A percentile compares a stretch with the other conserved stretches of the same genome.
These are phyloP conservation scores for Corymbia calophylla DNA, from an alignment of 441 rosid genomes.

Conservation along the genomic window DNA sequence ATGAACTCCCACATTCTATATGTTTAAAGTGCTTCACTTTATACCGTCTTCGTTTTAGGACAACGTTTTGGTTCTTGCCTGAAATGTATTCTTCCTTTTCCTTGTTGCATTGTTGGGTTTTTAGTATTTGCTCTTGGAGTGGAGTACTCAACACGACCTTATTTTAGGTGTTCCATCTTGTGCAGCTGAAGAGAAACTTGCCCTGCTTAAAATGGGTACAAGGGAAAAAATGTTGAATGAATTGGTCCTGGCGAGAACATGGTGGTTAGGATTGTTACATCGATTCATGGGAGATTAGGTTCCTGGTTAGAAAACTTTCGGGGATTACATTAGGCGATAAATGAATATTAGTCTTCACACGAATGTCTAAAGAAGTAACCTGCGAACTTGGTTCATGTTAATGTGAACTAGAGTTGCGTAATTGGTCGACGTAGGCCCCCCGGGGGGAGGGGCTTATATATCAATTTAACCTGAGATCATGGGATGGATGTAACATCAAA, in stretches of 20 bases:
- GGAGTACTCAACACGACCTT: neutral
- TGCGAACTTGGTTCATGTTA: neutral
- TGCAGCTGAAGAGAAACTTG: neutral
- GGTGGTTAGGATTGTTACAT: neutral
- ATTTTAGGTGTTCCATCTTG: neutral
- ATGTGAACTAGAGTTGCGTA: neutral
- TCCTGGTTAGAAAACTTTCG: neutral
- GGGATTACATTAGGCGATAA: neutral
- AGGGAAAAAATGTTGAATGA: neutral
- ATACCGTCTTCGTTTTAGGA: neutral
- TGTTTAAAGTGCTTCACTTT: neutral
- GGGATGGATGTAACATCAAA: neutral
- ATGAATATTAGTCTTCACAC: neutral
- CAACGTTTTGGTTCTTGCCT: neutral
- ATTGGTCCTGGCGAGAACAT: neutral
- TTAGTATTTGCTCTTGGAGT: neutral
- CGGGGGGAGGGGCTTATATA: too few species aligned
- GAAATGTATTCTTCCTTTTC: neutral
- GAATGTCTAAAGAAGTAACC: neutral
- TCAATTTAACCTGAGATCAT: neutral
- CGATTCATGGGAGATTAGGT: neutral
- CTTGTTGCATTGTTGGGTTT: neutral
- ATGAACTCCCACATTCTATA: neutral
- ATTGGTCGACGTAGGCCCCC: neutral
- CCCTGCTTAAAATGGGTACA: neutral